phyloP scores from a whole-genome alignment of 1,139 yeast genomes.

The Debaryomycetaceae sp. region DNA sequence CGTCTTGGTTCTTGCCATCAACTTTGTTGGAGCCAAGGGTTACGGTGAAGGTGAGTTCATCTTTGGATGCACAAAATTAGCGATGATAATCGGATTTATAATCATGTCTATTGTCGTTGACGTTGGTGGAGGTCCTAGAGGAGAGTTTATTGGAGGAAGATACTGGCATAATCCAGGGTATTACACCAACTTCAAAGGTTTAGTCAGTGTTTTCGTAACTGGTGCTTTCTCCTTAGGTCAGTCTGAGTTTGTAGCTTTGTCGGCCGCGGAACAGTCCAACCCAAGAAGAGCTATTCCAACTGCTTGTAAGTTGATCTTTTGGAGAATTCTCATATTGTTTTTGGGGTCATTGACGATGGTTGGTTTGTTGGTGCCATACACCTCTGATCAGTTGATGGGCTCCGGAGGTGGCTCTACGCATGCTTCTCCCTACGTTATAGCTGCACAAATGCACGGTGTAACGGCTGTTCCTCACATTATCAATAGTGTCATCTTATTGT shows the following conservation, averaged over 20 bases:
- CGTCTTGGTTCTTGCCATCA: slow-evolving; percentile 23
- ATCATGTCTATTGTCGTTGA: slow-evolving; percentile 26
- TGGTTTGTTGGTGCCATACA: slow-evolving; percentile 33
- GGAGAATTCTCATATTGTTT: slow-evolving; percentile 28
- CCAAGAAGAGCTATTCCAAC: slow-evolving; percentile 30
- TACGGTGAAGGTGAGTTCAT: slow-evolving; percentile 35
- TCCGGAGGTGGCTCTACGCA: slow-evolving; percentile 41
- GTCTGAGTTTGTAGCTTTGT: slow-evolving; percentile 30
- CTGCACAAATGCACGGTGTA: slow-evolving; percentile 51
- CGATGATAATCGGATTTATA: slow-evolving; percentile 30
- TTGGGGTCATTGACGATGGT: slow-evolving; percentile 31
- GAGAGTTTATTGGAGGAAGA: slow-evolving; percentile 24
- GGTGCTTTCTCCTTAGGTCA: slow-evolving; percentile 27
- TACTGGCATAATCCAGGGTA: slow-evolving; percentile 27
- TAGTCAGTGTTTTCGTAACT: slow-evolving; percentile 30
- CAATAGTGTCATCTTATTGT: slow-evolving; percentile 47
- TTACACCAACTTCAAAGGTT: slow-evolving; percentile 17
- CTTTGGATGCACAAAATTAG: slow-evolving; percentile 25
- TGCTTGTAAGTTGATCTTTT: slow-evolving; percentile 31
- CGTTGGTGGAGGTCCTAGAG: slow-evolving; percentile 33
- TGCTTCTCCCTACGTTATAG: slow-evolving; percentile 62
- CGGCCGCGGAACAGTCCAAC: slow-evolving; percentile 32
- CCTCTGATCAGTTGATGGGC: slow-evolving; percentile 29
- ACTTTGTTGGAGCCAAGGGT: slow-evolving; percentile 33
- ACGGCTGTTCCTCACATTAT: slow-evolving; percentile 52